phyloP scores from a whole-genome alignment of 1,284 basidiomycete genomes.

The Sanghuangporus weigelae region DNA sequence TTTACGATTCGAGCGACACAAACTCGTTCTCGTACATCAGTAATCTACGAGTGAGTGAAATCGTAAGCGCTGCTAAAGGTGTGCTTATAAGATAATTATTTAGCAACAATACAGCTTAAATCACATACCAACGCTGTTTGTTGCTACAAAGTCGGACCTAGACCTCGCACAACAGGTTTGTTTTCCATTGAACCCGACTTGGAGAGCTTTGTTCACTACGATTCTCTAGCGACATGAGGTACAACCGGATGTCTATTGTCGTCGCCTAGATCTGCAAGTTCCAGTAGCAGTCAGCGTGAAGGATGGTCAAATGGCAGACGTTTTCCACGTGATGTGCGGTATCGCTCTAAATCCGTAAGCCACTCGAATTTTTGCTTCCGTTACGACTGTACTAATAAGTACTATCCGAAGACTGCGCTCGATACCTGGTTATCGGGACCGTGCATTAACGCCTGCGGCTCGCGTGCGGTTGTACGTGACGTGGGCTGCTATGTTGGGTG shows the following conservation, averaged over 20 bases:
- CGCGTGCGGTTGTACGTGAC: conserved; percentile 65
- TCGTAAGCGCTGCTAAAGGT: not conserved
- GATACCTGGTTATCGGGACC: conserved; percentile 74
- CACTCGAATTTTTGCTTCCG: conserved; percentile 18
- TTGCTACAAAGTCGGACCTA: conserved; percentile 98
- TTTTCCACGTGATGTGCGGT: conserved; percentile 80
- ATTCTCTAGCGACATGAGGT: conserved; percentile 86
- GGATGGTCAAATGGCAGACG: conserved; percentile 81
- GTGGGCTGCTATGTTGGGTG: conserved; percentile 63
- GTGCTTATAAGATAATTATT: conserved; percentile 8
- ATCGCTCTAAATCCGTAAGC: conserved; percentile 85
- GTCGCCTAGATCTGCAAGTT: conserved; percentile 78
- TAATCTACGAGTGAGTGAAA: conserved; percentile 74
- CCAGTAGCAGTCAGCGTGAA: conserved; percentile 90
- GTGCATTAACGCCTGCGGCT: conserved; percentile 61
- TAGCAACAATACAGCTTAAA: conserved; percentile 97
- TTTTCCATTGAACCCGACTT: conserved; percentile 14
- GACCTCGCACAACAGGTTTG: conserved; percentile 90
- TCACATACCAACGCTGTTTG: conserved; percentile 91
- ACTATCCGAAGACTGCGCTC: conserved; percentile 45
- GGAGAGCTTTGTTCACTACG: not conserved
- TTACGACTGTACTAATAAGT: not conserved
- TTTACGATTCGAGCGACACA: conserved; percentile 97
- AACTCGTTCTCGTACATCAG: conserved; percentile 99
- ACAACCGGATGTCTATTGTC: conserved; percentile 95